A percentile compares a stretch with the other conserved stretches of the same genome.
Evolutionary conservation across 2,329 filamentous ascomycete genomes (phyloP).

Genomic region (Claviceps pazoutovae): DNA sequence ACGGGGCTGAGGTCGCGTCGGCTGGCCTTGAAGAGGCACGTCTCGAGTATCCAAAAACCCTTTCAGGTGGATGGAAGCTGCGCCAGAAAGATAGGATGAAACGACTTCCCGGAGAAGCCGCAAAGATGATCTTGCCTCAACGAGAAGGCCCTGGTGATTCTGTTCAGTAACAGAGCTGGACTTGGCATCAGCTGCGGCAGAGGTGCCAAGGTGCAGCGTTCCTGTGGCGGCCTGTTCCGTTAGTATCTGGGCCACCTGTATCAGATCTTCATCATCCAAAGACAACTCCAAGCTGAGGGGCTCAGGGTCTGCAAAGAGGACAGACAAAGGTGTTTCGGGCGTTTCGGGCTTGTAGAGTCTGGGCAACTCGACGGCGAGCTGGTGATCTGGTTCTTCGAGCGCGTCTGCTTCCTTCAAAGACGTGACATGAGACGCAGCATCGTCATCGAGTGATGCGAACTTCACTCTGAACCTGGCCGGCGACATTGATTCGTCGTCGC

Average conservation of each 20-base stretch:
- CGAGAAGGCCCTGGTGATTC: conserved; percentile 27
- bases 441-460: conserved; percentile 32
- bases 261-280: conserved; percentile 43
- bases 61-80: conserved; percentile 26
- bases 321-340: conserved; percentile 35
- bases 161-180: conserved; percentile 15
- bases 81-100: conserved; percentile 28
- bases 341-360: conserved; percentile 33
- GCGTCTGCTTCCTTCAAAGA: conserved; percentile 36
- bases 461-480: conserved; percentile 35
- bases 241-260: conserved; percentile 56
- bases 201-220: conserved; percentile 22
- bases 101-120: conserved; percentile 32
- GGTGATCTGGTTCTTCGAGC: conserved; percentile 31
- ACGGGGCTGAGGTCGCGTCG: conserved; percentile 36
- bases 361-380: conserved; percentile 34
- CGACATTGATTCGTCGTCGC: conserved; percentile 34
- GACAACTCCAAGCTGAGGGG: conserved; percentile 32
- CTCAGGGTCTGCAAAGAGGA: conserved; percentile 46
- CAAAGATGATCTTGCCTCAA: conserved; percentile 32
- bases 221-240: conserved; percentile 53
- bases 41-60: conserved; percentile 44
- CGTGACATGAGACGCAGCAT: conserved; percentile 36
- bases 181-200: conserved; percentile 8
- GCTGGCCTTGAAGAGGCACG: conserved; percentile 37